Percentiles rank a stretch among this genome's conserved stretches.
phyloP scores from a whole-genome alignment of 306 rosid genomes.

The Vigna nakashimae region DNA sequence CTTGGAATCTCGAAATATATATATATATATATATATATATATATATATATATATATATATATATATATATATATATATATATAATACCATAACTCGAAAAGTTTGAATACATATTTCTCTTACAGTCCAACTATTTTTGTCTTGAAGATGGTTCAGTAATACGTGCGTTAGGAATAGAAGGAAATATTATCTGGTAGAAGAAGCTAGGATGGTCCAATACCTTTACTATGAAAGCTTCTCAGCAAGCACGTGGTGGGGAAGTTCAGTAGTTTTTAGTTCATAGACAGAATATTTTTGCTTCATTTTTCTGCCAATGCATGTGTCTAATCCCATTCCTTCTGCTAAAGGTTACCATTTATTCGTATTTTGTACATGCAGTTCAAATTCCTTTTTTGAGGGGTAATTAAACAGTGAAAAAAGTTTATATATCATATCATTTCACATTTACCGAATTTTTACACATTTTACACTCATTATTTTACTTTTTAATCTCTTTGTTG shows the following conservation, averaged over 20 bases:
- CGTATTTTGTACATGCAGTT: background rate
- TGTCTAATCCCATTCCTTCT: conserved; percentile 32
- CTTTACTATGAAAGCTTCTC: conserved; percentile 8
- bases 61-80: background rate
- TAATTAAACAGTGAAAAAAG: background rate
- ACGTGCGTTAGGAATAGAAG: background rate
- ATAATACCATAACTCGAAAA: background rate
- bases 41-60: too few species aligned
- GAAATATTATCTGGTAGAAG: conserved; percentile 1
- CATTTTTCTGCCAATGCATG: conserved; percentile 30
- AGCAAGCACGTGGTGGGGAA: conserved; percentile 61
- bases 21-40: background rate
- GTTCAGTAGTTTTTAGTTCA: conserved; percentile 1
- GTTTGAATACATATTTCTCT: background rate
- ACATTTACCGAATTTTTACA: too few species aligned
- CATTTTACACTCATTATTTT: too few species aligned
- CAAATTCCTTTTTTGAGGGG: background rate
- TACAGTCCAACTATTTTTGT: background rate
- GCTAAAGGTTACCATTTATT: conserved; percentile 32
- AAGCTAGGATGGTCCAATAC: conserved; percentile 49
- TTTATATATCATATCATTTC: background rate
- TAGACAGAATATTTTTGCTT: conserved; percentile 44
- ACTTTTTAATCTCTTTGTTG: too few species aligned
- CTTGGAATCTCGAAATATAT: background rate
- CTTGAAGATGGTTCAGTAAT: background rate